phyloP scores from a whole-genome alignment of 2,329 filamentous ascomycete species.

The Colletotrichum costaricense region DNA sequence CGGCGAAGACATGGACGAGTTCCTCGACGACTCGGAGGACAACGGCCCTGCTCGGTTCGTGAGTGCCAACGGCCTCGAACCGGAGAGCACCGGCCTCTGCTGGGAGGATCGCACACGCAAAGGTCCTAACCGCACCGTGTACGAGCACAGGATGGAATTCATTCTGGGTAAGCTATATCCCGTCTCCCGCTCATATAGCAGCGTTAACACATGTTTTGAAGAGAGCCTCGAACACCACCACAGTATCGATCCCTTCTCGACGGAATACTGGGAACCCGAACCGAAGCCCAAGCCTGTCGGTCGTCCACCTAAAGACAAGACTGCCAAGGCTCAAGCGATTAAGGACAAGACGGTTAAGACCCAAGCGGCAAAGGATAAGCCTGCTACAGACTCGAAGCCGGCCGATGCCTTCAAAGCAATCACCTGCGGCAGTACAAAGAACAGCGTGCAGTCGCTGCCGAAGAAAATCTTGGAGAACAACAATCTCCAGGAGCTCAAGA shows the following conservation, averaged over 20 bases:
- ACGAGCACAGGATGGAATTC: conserved; percentile 79
- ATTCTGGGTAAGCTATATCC: conserved; percentile 69
- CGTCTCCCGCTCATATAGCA: conserved; percentile 34
- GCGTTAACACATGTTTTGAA: conserved; percentile 43
- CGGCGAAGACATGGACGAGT: conserved; percentile 91
- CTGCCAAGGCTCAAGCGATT: not conserved
- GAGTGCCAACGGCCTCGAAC: conserved; percentile 78
- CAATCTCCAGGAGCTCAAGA: conserved; percentile 52
- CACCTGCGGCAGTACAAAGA: conserved; percentile 9
- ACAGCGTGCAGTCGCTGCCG: conserved; percentile 10
- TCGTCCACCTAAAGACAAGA: not conserved
- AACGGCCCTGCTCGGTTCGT: conserved; percentile 63
- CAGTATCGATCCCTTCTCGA: conserved; percentile 86
- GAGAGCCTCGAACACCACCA: conserved; percentile 61
- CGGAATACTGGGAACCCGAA: conserved; percentile 77
- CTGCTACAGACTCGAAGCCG: conserved; percentile 45
- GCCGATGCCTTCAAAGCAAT: conserved; percentile 52
- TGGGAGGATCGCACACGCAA: conserved; percentile 74
- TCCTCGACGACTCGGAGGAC: conserved; percentile 89
- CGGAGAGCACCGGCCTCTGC: conserved; percentile 82
- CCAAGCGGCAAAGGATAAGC: conserved; percentile 42
- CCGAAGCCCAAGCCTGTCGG: conserved; percentile 42
- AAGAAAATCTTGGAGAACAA: conserved; percentile 42
- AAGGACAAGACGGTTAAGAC: not conserved
- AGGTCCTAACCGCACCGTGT: conserved; percentile 60